Percentiles rank a stretch among this genome's conserved stretches.
These are phyloP conservation scores for Curvularia sp. DNA, from an alignment of 2,329 filamentous ascomycete genomes.

Conservation along the genomic window DNA sequence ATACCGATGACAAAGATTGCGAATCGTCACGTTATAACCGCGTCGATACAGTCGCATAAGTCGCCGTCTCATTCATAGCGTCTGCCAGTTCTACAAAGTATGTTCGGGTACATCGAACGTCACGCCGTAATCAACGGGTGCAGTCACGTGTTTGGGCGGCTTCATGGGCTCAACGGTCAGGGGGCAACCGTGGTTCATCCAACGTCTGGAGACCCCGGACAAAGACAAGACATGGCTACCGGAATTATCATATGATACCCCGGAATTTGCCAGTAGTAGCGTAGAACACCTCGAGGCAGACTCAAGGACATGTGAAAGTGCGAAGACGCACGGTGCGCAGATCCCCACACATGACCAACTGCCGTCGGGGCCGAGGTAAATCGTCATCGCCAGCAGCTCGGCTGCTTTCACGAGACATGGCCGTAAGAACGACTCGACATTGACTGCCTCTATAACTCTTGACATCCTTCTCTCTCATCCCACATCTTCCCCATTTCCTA, in stretches of 20 bases:
- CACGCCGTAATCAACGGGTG: background rate
- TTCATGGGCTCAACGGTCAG: background rate
- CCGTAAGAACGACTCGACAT: constrained; percentile 16
- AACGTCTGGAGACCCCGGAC: background rate
- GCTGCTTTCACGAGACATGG: constrained; percentile 23
- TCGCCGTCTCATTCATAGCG: background rate
- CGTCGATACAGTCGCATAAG: background rate
- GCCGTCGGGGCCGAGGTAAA: constrained; percentile 23
- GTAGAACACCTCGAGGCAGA: background rate
- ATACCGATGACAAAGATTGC: background rate
- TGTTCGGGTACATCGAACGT: background rate
- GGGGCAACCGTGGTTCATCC: background rate
- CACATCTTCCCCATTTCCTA: constrained; percentile 3
- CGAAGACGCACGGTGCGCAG: constrained; percentile 12
- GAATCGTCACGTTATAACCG: background rate
- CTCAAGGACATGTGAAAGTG: constrained; percentile 16
- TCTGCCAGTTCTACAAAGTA: background rate
- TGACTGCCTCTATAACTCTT: constrained; percentile 7
- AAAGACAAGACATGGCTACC: background rate
- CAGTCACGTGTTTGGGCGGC: background rate
- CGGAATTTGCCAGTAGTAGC: constrained; percentile 1
- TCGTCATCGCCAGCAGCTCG: constrained; percentile 19
- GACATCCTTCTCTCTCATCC: constrained; percentile 12
- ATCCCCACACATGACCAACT: constrained; percentile 22
- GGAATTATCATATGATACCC: constrained; percentile 10